These are phyloP conservation scores for Jamesozyma hellenica DNA, from an alignment of 805 yeast species.

Conservation along the genomic window DNA sequence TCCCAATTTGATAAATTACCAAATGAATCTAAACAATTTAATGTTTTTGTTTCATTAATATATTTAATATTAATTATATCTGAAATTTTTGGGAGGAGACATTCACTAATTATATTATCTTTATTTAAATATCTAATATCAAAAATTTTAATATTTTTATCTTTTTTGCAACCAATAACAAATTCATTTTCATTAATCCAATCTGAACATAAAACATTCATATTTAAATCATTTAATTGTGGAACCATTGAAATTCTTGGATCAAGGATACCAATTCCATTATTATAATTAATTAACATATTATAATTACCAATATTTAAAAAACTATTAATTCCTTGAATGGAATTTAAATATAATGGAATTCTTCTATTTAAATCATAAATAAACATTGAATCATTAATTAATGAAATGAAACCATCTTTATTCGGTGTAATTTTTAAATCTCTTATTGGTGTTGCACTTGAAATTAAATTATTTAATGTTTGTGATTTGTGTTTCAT, in stretches of 20 bases:
- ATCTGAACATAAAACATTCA: not conserved
- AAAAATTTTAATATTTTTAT: not conserved
- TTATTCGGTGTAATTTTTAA: constrained; percentile 12
- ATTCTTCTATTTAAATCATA: constrained; percentile 54
- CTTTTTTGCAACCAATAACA: not conserved
- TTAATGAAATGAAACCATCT: constrained; percentile 45
- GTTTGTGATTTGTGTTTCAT: constrained; percentile 19
- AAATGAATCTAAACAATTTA: constrained; percentile 4
- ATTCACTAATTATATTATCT: not conserved
- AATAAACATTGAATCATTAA: constrained; percentile 58
- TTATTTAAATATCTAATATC: not conserved
- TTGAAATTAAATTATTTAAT: too few species aligned
- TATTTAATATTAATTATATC: not conserved
- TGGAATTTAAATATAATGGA: constrained; percentile 20
- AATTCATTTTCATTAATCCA: not conserved
- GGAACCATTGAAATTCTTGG: not conserved
- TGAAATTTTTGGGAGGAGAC: not conserved
- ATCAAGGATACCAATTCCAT: constrained; percentile 1
- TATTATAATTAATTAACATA: too few species aligned
- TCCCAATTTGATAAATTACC: constrained; percentile 18
- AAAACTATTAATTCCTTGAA: constrained; percentile 13
- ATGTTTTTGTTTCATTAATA: not conserved
- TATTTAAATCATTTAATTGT: not conserved
- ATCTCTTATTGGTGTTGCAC: constrained; percentile 11
- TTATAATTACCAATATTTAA: too few species aligned